Evolutionary conservation across 306 rosid species (phyloP), one percentile per base, ranked within the genome.

Genomic region (Vicia villosa): DNA sequence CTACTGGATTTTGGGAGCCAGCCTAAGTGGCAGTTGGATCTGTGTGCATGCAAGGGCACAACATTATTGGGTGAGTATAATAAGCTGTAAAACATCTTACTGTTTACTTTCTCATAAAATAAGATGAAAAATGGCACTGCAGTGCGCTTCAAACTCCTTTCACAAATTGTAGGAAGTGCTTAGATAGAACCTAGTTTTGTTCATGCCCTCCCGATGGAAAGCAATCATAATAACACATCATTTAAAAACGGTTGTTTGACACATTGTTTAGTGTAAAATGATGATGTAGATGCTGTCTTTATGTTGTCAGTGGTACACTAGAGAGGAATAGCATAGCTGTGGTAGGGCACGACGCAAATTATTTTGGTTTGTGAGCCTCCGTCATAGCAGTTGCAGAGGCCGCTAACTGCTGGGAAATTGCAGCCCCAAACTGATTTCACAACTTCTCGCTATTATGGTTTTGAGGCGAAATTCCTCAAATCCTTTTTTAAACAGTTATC

Each of bases 101-200:
- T 30, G 34, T 41, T 46, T 52, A 41, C 34, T 34, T 13, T 68
- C 61, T 21, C 14, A 19, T 51, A 51, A 19, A 14, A 42, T 38
- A 41, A 21, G 76, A 47, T 32, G 12, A 64, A 46, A 15, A 30
- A 55, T 34, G 57, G 12, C 30, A 70, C 22, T 36, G 37, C 24
- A 15, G 17, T 42, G 11, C 47, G 19, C 19, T 12, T 74, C 1
- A 54, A 55, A 42, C 15, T 36, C 34, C 19, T 19, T 65, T 36
- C 34, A 37, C 57, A 3, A 30, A 19, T 45, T 36, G 55, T 34
- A 57, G 57, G 12, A 72, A 19, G 22, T 9, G 17, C 15, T 56
- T 30, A 21, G 17, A 57, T 28, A 57, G 63, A 28, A 54, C 7
- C 38, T 5, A 14, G 22, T n/a, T 22, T 36, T 64, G 47, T 30